These are phyloP conservation scores for Debaryomyces coudertii DNA, from an alignment of 1,139 yeast genomes.

Conservation along the genomic window DNA sequence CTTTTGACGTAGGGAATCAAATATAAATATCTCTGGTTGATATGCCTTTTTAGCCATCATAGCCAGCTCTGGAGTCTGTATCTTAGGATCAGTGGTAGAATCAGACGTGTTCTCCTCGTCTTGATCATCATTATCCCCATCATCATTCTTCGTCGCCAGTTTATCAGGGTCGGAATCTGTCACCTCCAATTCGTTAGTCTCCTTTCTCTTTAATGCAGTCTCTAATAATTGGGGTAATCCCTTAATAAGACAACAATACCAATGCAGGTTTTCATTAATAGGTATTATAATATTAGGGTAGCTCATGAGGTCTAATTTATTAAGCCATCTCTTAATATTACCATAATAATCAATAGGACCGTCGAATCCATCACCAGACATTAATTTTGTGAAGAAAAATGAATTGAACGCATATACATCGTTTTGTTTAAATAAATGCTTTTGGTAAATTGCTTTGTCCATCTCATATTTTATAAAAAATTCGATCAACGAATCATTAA, in stretches of 20 bases:
- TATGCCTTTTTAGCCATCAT: background rate
- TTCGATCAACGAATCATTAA: conserved; percentile 73
- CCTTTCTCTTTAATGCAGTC: conserved; percentile 14
- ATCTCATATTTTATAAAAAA: conserved; percentile 65
- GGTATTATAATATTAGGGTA: conserved; percentile 75
- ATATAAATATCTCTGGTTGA: conserved; percentile 60
- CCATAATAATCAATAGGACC: conserved; percentile 48
- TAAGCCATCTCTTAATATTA: conserved; percentile 80
- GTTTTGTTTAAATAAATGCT: conserved; percentile 20
- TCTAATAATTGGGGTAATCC: conserved; percentile 40
- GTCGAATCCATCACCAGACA: conserved; percentile 26
- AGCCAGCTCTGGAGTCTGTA: background rate
- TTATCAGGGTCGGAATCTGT: too few species aligned
- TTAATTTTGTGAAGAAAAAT: conserved; percentile 75
- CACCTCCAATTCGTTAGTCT: background rate
- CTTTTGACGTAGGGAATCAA: conserved; percentile 74
- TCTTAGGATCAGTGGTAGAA: background rate
- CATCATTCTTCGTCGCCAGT: background rate
- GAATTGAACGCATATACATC: conserved; percentile 74
- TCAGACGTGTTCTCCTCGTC: background rate
- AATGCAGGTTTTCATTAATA: conserved; percentile 78
- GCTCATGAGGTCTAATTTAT: conserved; percentile 64
- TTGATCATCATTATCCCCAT: background rate
- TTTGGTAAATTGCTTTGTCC: conserved; percentile 39
- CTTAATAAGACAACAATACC: conserved; percentile 81